Base-by-base conservation (phyloP, 352 stramenopile genomes). In the Pythium dissotocum region DNA sequence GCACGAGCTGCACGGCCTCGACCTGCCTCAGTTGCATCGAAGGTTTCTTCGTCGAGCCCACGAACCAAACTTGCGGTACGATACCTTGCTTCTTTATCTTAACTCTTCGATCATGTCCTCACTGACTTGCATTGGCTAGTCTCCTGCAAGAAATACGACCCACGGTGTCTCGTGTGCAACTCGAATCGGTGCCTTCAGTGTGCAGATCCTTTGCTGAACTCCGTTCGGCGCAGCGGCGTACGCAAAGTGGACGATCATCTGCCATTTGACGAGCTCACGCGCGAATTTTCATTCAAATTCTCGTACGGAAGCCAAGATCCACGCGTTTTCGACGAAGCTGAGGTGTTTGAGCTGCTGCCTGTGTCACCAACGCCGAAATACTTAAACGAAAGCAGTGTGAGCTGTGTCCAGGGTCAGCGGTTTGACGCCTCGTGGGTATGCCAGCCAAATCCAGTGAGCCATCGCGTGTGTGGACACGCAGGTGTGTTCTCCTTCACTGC, bases 321-420 rank as follows among this genome's bases (percentile, higher is more conserved):
- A 10, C 79, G 89, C 36, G 82, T 90, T 40, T 98, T 98, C 79
- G 95, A 98, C 72, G 94, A 98, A 63, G 92, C 90, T 13, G 96
- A 98, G 64, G 56, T 79, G 4, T 98, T 82, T 85, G 75, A 80
- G 63, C 48, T 88, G 75, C 49, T 78, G 6, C 69, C 28, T 4
- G 28, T 16, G 12, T 60, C 55, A 2, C 8, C 21, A 24, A 32
- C 35, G n/a, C 61, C 62, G 21, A 68, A 52, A 13, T 69, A 63
- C 40, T 69, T 91, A 7, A 93, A 93, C 63, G 78, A 94, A 16
- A 76, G 55, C 4, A 90, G 72, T 30, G 65, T 75, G 30, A 66
- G 76, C n/a, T 95, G 85, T 30, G 64, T 67, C 0, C 89, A 97
- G 67, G 91, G 91, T 24, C 48, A 35, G 3, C 74, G 70, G 35